Evolutionary conservation across 331 rosid genomes (phyloP), one percentile per base, ranked within the genome.

Genomic region (Phaseolus coccineus): DNA sequence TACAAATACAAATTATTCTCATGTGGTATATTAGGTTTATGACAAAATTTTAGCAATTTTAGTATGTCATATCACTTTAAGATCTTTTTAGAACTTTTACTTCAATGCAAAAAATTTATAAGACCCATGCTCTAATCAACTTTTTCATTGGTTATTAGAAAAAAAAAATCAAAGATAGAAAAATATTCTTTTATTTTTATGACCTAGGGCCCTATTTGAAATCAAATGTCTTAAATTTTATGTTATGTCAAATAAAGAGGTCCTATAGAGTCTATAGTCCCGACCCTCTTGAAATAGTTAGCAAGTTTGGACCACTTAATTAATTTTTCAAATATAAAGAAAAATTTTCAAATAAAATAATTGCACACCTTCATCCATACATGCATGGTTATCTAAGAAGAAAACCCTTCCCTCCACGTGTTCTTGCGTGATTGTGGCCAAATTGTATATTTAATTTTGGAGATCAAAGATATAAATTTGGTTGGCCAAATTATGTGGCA

Each of bases 221-320:
- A 19, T 19, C 22, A 19, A 19, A 19, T 19, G 22, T 19, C 22
- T 19, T 19, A 19, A 19, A 19, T 19, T 19, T 19, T 19, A 19
- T 19, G 22, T 19, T 19, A 19, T 19, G 22, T 19, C 22, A 19
- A 19, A 19, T 19, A 19, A 19, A 19, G 22, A 19, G 22, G 22
- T 19, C 22, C 22, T 19, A 19, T 19, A 19, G 22, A 19, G 22
- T 19, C 22, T 19, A 19, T 19, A 19, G 22, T 19, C 22, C 22
- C 22, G 22, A 19, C 22, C 22, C 69, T 16, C 6, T 16, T 31
- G 25, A 33, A 73, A 73, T 31, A 55, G 3, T 30, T 28, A 4
- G 44, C 12, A 15, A 59, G 42, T 14, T 47, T 76, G 80, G n/a
- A 76, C 39, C 39, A 31, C 71, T 59, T 47, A 50, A 47, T 74